Evolutionary conservation across 192 early-diverging fungal genomes (phyloP), one percentile per base, ranked within the genome.

Genomic region (Radiomyces spectabilis): DNA sequence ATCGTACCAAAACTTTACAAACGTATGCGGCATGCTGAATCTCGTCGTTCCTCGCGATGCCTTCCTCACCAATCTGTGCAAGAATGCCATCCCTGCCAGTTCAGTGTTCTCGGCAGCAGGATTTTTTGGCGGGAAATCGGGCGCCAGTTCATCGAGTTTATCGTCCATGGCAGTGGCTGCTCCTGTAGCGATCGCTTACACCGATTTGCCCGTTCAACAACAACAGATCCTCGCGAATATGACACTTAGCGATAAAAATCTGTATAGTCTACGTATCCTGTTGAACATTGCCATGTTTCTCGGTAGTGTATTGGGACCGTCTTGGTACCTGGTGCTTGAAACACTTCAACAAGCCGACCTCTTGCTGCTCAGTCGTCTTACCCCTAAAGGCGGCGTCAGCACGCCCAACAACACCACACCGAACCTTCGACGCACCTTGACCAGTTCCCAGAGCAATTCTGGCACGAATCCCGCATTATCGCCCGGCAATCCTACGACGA

Each of bases 261-360:
- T 93, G 24, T 75, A 79, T 39, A 88, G 86, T 40, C 61, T 97
- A 21, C 80, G 86, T 6, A 81, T 84, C 2, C 57, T 91, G 24
- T 54, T 94, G 1, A 71, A 77, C 24, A 76, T 92, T 9, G 81
- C 91, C 5, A 73, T 84, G 66, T 83, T 77, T 22, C 73, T 97
- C 49, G 83, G 80, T 5, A 65, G 81, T 10, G 82, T 82, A 6
- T 65, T 99, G 38, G 89, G 85, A 13, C 66, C 84, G 32, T 75
- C 85, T 40, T 99, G 96, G 96, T 91, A 86, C 58, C 68, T 85
- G 27, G 79, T 96, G 1, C 59, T 96, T 31, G 88, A 92, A 52
- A 93, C 92, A 2, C 69, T 96, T 57, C 93, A 95, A 61, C 80
- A 86, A 19, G 86, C 88, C 1, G 93, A 96, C 41, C 82, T 85